Base-by-base conservation (phyloP, 164 flowering plant genomes). In the Santalum album region DNA sequence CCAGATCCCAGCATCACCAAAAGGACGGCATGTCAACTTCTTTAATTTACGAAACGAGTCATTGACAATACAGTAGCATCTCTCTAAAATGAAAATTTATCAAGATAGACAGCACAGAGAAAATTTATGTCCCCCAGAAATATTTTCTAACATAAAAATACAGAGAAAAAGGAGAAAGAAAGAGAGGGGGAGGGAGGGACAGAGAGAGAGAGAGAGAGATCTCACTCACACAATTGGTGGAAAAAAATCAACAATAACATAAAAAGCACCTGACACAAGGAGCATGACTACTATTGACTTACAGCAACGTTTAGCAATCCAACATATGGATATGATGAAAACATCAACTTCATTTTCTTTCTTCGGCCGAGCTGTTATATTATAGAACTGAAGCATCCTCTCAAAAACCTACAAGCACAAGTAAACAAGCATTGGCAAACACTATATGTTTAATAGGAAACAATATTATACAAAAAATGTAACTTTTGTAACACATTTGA, bases 221-320 rank as follows among this genome's bases (percentile, higher is more conserved):
- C n/a, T n/a, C n/a, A n/a, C n/a, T n/a, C n/a, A n/a, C n/a, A n/a
- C n/a, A n/a, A n/a, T n/a, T n/a, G n/a, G n/a, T n/a, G n/a, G n/a
- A n/a, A n/a, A n/a, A n/a, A n/a, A n/a, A n/a, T n/a, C n/a, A n/a
- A n/a, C n/a, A n/a, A n/a, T n/a, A n/a, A n/a, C n/a, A n/a, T n/a
- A n/a, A n/a, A n/a, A n/a, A n/a, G n/a, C n/a, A n/a, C n/a, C n/a
- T 23, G 20, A 26, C 19, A 50, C 7, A 14, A 7, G 20, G 14
- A 46, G 26, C 36, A 6, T n/a, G 22, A 50, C 35, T 10, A 50
- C 1, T 4, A 25, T 49, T 23, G 14, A 50, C 98, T 86, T 79
- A 92, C 98, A 66, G 96, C 95, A 47, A 85, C 77, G 74, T 84
- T 72, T 19, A 89, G 77, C 57, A 92, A 57, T 54, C 80, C 95